Percentiles rank a stretch among this genome's conserved stretches.
Conservation (phyloP, 768 basidiomycete genomes). For the Nevesoporus exiguus region DNA sequence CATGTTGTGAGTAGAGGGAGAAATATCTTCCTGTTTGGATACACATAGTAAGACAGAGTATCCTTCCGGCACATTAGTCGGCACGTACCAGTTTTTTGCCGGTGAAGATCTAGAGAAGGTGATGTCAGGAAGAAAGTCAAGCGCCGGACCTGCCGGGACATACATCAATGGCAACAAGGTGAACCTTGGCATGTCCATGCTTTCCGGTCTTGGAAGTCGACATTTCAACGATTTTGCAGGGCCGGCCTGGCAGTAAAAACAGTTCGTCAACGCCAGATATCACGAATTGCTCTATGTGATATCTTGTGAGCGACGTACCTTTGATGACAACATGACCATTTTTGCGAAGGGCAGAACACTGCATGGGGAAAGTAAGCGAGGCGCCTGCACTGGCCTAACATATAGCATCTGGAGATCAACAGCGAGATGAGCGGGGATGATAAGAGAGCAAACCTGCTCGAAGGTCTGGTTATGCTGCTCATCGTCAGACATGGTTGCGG, state of each 20-base stretch:
- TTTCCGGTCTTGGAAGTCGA: conserved; percentile 99
- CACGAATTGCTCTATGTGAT: not conserved
- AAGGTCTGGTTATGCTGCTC: conserved; percentile 90
- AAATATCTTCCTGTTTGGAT: conserved; percentile 78
- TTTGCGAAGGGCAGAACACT: conserved; percentile 96
- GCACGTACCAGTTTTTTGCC: conserved; percentile 84
- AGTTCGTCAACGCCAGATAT: conserved; percentile 1
- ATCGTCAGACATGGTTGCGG: conserved; percentile 78
- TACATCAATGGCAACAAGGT: conserved; percentile 95
- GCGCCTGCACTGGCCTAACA: conserved; percentile 67
- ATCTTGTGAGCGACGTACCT: conserved; percentile 37
- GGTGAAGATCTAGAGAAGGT: conserved; percentile 82
- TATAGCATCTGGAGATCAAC: conserved; percentile 19
- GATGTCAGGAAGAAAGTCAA: conserved; percentile 3
- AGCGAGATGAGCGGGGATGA: conserved; percentile 6
- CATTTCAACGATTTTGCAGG: conserved; percentile 99
- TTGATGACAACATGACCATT: conserved; percentile 96
- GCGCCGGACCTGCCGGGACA: conserved; percentile 32
- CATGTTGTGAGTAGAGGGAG: conserved; percentile 99
- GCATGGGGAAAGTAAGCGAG: conserved; percentile 79
- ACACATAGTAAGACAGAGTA: not conserved
- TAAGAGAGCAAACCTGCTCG: conserved; percentile 56
- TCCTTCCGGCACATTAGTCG: not conserved
- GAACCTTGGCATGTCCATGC: conserved; percentile 99
- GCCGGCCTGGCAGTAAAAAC: conserved; percentile 52